Conservation (phyloP, 73 alveolate species). For the Tetrahymena elliotti region DNA sequence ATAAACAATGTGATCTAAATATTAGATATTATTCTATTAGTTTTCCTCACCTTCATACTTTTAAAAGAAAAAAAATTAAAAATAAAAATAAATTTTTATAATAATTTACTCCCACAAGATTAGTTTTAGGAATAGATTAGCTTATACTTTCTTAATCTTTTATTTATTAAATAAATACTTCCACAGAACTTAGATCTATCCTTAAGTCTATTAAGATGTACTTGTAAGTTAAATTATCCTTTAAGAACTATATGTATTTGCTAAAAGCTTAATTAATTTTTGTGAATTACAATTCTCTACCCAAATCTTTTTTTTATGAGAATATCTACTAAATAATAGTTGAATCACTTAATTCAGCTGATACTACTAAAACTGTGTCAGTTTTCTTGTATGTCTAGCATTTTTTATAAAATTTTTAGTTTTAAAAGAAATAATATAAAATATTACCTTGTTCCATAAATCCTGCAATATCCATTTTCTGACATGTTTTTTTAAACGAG, state of each 20-base stretch:
- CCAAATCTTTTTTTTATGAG: neutral
- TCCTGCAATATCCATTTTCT: neutral
- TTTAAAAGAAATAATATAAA: neutral
- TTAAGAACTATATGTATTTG: neutral
- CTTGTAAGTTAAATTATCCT: neutral
- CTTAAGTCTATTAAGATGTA: neutral
- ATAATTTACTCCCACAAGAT: neutral
- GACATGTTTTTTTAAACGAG: neutral
- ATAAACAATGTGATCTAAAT: neutral
- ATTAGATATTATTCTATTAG: too few species aligned
- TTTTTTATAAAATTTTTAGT: too few species aligned
- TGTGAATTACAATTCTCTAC: neutral
- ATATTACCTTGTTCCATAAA: neutral
- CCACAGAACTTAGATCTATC: neutral
- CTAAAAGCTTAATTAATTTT: neutral
- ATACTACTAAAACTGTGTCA: neutral
- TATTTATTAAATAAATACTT: neutral
- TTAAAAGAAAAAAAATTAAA: neutral
- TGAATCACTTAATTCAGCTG: neutral
- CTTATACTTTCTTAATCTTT: neutral
- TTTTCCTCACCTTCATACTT: neutral
- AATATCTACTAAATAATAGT: neutral
- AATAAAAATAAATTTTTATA: neutral
- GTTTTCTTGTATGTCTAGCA: neutral
- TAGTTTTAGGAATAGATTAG: neutral